These are phyloP conservation scores for Alternaria burnsii DNA, from an alignment of 2,329 filamentous ascomycete genomes.

Conservation along the genomic window DNA sequence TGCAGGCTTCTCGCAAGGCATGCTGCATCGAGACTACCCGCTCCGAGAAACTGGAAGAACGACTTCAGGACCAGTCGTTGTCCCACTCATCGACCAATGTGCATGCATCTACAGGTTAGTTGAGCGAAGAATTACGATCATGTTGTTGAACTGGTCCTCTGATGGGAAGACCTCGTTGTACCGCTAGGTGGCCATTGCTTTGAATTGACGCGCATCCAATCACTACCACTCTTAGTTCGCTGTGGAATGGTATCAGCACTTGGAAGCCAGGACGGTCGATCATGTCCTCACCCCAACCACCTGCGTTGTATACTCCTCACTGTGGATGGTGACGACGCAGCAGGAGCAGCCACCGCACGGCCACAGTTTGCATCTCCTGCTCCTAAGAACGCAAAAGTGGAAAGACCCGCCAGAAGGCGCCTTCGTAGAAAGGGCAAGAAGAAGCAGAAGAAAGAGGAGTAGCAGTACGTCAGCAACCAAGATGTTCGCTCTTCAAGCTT, in stretches of 20 bases:
- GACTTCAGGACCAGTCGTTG: neutral
- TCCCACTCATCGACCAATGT: neutral
- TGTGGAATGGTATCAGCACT: neutral
- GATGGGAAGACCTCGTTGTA: neutral
- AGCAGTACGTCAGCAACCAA: constrained; percentile 2
- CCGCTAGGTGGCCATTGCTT: neutral
- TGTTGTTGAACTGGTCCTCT: neutral
- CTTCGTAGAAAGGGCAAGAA: neutral
- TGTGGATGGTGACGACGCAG: neutral
- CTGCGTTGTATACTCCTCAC: neutral
- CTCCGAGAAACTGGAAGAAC: neutral
- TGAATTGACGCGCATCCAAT: neutral
- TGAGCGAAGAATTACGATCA: neutral
- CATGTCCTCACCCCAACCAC: no score
- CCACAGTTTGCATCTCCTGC: neutral
- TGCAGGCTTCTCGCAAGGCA: neutral
- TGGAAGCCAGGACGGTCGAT: neutral
- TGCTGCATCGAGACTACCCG: neutral
- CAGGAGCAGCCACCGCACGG: neutral
- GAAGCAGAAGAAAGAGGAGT: neutral
- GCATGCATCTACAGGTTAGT: neutral
- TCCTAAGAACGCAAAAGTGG: neutral
- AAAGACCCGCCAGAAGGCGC: neutral
- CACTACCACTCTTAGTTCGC: neutral
- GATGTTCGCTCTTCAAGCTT: neutral